phyloP scores from a whole-genome alignment of 2,329 filamentous ascomycete species.

The Gremmenia infestans region DNA sequence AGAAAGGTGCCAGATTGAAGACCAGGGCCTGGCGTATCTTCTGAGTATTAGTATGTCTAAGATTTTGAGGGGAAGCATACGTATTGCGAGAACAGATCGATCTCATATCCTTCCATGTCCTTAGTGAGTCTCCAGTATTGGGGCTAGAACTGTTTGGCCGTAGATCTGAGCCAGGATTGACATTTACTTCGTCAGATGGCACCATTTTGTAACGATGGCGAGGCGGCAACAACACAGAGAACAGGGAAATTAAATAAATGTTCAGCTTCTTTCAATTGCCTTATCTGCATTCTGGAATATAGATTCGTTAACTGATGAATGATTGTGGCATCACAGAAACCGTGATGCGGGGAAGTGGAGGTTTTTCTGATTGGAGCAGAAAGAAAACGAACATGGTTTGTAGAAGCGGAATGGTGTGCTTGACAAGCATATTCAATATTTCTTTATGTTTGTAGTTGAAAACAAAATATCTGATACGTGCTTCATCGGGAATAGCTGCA shows the following conservation, averaged over 20 bases:
- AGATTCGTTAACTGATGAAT: neutral
- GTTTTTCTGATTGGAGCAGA: neutral
- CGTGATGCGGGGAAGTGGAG: neutral
- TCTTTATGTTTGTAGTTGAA: neutral
- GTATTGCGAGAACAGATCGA: neutral
- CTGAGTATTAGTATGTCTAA: neutral
- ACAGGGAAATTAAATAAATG: neutral
- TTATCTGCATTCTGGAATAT: neutral
- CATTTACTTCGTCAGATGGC: neutral
- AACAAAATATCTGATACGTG: too few species aligned
- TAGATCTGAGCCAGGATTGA: neutral
- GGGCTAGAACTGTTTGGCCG: neutral
- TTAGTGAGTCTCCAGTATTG: neutral
- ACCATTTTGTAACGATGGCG: neutral
- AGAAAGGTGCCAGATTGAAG: slow-evolving; percentile 59
- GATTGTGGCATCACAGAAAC: neutral
- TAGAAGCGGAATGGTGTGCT: neutral
- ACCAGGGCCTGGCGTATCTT: slow-evolving; percentile 53
- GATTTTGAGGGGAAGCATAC: neutral
- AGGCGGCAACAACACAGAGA: neutral
- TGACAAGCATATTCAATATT: neutral
- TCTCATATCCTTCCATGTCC: neutral
- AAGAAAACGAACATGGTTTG: too few species aligned
- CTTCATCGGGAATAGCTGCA: too few species aligned
- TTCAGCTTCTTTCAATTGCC: neutral